These are phyloP conservation scores for Pythium dissimile DNA, from an alignment of 352 stramenopile species.

Conservation along the genomic window DNA sequence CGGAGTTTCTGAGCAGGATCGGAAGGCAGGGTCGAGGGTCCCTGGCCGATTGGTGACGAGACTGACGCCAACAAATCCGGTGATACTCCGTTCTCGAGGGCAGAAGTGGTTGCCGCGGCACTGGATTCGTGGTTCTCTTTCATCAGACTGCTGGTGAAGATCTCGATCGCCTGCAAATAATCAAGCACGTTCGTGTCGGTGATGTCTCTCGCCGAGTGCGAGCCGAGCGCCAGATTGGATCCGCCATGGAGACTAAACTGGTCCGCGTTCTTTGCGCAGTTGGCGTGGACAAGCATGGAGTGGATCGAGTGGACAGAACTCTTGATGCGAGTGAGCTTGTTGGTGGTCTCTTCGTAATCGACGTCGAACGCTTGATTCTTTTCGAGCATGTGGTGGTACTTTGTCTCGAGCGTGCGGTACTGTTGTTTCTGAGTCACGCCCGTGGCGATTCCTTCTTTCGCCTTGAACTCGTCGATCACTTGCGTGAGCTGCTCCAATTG, in stretches of 20 bases:
- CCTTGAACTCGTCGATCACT: constrained; percentile 65
- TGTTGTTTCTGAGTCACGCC: constrained; percentile 56
- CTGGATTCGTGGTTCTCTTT: constrained; percentile 36
- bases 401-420: constrained; percentile 34
- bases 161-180: constrained; percentile 76
- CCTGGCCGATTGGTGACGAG: constrained; percentile 40
- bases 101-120: not conserved
- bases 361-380: constrained; percentile 44
- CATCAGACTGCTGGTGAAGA: constrained; percentile 56
- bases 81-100: not conserved
- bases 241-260: constrained; percentile 26
- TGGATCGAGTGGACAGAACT: constrained; percentile 71
- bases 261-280: constrained; percentile 37
- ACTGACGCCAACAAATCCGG: not conserved
- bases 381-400: constrained; percentile 35
- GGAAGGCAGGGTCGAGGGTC: constrained; percentile 43
- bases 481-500: constrained; percentile 45
- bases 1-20: constrained; percentile 53
- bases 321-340: constrained; percentile 54
- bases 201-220: constrained; percentile 39
- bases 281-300: constrained; percentile 59
- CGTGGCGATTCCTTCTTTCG: constrained; percentile 59
- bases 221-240: constrained; percentile 20
- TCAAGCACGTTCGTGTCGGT: constrained; percentile 69
- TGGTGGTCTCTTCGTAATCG: constrained; percentile 56